phyloP scores from a whole-genome alignment of 2,329 filamentous ascomycete species.

The Alternaria metachromatica region DNA sequence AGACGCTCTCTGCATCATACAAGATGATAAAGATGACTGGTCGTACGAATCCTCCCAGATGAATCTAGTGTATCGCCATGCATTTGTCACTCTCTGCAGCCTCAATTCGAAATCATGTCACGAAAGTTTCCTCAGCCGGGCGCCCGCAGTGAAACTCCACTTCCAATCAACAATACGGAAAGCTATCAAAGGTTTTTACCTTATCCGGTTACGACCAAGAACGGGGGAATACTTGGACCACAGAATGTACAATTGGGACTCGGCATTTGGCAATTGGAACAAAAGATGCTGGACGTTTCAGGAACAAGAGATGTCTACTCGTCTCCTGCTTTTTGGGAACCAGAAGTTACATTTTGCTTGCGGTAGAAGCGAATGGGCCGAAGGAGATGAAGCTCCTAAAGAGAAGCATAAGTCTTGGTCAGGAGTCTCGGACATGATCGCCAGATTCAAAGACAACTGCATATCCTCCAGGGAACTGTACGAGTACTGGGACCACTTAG shows the following conservation, averaged over 20 bases:
- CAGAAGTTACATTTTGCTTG: neutral
- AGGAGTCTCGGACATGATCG: neutral
- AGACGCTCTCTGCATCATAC: neutral
- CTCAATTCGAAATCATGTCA: neutral
- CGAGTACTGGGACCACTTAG: accelerated
- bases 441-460: accelerated
- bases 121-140: neutral
- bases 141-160: accelerated
- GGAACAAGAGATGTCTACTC: neutral
- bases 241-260: neutral
- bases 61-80: neutral
- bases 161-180: neutral
- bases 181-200: neutral
- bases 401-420: too few species aligned
- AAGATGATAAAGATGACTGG: neutral
- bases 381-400: neutral
- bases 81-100: neutral
- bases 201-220: neutral
- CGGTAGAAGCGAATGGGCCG: neutral
- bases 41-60: neutral
- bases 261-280: accelerated
- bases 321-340: neutral
- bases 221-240: too few species aligned
- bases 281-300: neutral
- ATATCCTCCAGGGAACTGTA: neutral